Percentiles rank a stretch among this genome's conserved stretches.
Conservation (phyloP, 257 asterid species). For the Fraxinus americana region DNA sequence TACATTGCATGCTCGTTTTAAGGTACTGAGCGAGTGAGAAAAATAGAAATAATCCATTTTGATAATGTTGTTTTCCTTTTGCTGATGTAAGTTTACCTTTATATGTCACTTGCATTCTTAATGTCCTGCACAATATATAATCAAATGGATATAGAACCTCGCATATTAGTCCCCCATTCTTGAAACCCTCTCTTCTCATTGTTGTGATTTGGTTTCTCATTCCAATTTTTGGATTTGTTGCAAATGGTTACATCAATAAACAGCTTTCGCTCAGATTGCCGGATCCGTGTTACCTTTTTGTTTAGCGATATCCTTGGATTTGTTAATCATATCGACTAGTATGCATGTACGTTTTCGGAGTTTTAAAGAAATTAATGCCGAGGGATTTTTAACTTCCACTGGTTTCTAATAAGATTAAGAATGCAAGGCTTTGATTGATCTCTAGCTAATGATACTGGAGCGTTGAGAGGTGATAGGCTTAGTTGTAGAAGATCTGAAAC, state of each 20-base stretch:
- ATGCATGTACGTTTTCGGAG: background rate
- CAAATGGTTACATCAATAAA: background rate
- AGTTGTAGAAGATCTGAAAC: constrained; percentile 11
- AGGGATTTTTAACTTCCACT: background rate
- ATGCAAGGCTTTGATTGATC: background rate
- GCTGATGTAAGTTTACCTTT: background rate
- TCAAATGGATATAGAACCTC: background rate
- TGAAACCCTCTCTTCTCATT: background rate
- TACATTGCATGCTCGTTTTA: constrained; percentile 98
- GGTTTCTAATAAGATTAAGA: background rate
- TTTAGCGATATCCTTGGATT: background rate
- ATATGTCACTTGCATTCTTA: background rate
- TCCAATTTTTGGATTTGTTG: background rate
- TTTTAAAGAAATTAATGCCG: background rate
- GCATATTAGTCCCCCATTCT: background rate
- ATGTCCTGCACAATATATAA: background rate
- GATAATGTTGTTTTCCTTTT: background rate
- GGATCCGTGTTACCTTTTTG: background rate
- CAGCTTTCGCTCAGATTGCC: background rate
- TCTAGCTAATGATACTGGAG: constrained; percentile 7
- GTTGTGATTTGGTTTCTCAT: background rate
- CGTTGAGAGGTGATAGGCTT: constrained; percentile 1
- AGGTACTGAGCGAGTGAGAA: constrained; percentile 52
- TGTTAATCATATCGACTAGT: background rate
- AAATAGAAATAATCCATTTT: background rate